phyloP scores from a whole-genome alignment of 1,139 yeast species.

The Casaregolazyma suthepensis region DNA sequence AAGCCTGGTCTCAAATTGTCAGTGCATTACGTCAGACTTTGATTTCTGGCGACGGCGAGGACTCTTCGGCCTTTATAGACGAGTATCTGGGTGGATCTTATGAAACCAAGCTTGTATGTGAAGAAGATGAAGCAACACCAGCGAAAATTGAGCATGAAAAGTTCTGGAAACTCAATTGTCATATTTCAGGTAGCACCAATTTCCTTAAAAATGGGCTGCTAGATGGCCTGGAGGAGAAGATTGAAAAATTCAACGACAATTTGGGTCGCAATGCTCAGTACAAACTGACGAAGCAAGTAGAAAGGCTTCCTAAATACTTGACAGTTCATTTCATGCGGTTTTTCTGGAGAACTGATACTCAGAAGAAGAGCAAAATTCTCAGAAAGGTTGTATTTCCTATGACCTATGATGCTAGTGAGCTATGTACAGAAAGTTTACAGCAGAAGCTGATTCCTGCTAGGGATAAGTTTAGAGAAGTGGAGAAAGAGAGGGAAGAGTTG shows the following conservation, averaged over 20 bases:
- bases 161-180: constrained; percentile 75
- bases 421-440: constrained; percentile 71
- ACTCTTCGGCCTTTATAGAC: constrained; percentile 36
- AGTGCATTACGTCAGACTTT: constrained; percentile 40
- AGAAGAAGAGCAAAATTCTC: constrained; percentile 84
- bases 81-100: constrained; percentile 61
- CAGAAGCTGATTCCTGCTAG: constrained; percentile 62
- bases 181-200: constrained; percentile 78
- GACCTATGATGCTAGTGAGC: constrained; percentile 70
- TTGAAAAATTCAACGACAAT: constrained; percentile 70
- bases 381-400: constrained; percentile 94
- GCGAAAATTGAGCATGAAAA: constrained; percentile 45
- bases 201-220: constrained; percentile 81
- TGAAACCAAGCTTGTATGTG: constrained; percentile 52
- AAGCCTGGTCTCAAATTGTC: constrained; percentile 78
- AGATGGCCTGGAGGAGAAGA: constrained; percentile 65
- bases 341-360: constrained; percentile 91
- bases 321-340: constrained; percentile 92
- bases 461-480: constrained; percentile 71
- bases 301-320: constrained; percentile 78
- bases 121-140: constrained; percentile 49
- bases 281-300: constrained; percentile 60
- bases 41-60: constrained; percentile 12
- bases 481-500: constrained; percentile 68
- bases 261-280: constrained; percentile 67